These are phyloP conservation scores for Tricholoma hemisulphureum DNA, from an alignment of 768 basidiomycete genomes.

Conservation along the genomic window DNA sequence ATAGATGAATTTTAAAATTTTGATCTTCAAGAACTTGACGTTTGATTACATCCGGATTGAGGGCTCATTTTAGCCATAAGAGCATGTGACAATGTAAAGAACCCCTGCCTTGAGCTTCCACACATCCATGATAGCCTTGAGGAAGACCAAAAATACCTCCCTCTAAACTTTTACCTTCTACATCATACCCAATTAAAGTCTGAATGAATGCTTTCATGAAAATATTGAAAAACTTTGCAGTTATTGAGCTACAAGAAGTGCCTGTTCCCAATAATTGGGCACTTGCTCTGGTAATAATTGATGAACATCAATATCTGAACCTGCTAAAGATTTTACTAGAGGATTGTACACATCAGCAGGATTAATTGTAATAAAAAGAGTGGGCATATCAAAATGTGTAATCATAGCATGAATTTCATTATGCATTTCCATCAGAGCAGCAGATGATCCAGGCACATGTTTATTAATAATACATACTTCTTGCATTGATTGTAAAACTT, in stretches of 20 bases:
- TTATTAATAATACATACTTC: too few species aligned
- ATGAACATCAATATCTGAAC: conserved; percentile 36
- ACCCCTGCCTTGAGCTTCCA: conserved; percentile 33
- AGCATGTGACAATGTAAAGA: too few species aligned
- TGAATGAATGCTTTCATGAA: conserved; percentile 37
- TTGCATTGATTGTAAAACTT: conserved; percentile 9
- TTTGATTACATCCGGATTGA: conserved; percentile 23
- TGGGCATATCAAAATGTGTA: conserved; percentile 9
- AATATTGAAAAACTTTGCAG: conserved; percentile 41
- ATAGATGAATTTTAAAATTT: conserved; percentile 17
- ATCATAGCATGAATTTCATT: conserved; percentile 35
- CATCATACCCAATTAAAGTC: conserved; percentile 23
- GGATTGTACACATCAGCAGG: conserved; percentile 40
- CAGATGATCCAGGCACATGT: conserved; percentile 16
- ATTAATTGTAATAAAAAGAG: too few species aligned
- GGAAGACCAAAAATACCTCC: conserved; percentile 33
- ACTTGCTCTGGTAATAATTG: conserved; percentile 23
- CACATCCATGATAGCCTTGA: conserved; percentile 38
- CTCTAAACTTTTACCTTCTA: conserved; percentile 4
- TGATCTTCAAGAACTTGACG: conserved; percentile 11
- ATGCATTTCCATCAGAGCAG: conserved; percentile 14
- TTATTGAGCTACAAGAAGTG: conserved; percentile 32
- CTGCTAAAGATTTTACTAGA: conserved; percentile 37
- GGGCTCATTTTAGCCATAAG: conserved; percentile 33
- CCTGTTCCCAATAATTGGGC: conserved; percentile 30